Evolutionary conservation across 1,284 basidiomycete species (phyloP).

Genomic region (Cystobasidium slooffiae): DNA sequence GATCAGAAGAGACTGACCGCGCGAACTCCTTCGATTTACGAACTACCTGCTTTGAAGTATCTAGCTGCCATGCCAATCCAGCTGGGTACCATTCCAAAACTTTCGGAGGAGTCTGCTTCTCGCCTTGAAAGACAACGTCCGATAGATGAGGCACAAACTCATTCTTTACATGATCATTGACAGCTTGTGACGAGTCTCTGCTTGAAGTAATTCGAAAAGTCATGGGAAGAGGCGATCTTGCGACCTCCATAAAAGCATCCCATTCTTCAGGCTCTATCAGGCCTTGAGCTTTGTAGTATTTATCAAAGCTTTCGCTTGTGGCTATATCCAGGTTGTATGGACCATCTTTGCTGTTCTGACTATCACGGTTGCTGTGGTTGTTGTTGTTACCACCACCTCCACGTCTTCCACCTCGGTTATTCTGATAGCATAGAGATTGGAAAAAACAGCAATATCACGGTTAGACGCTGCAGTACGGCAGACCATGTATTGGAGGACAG

Average conservation of each 20-base stretch:
- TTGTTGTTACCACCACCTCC: background rate
- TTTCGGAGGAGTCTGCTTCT: slow-evolving; percentile 74
- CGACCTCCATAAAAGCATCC: slow-evolving; percentile 70
- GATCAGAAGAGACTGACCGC: slow-evolving; percentile 57
- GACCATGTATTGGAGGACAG: too few species aligned
- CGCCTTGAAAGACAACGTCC: slow-evolving; percentile 77
- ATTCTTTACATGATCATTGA: slow-evolving; percentile 52
- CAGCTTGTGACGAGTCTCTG: slow-evolving; percentile 60
- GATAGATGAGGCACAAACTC: slow-evolving; percentile 77
- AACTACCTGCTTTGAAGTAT: slow-evolving; percentile 85
- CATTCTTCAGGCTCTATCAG: slow-evolving; percentile 74
- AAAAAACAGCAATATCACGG: too few species aligned
- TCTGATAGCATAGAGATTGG: too few species aligned
- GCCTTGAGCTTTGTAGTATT: slow-evolving; percentile 70
- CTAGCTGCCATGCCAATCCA: slow-evolving; percentile 92
- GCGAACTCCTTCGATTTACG: slow-evolving; percentile 93
- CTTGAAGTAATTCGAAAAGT: slow-evolving; percentile 90
- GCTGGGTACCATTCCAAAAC: slow-evolving; percentile 93
- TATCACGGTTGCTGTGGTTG: background rate
- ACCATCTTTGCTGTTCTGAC: slow-evolving; percentile 10
- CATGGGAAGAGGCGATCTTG: slow-evolving; percentile 80
- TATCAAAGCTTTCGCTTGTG: slow-evolving; percentile 69
- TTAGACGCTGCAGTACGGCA: too few species aligned
- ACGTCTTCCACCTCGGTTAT: background rate
- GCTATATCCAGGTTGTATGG: slow-evolving; percentile 18